Evolutionary conservation across 2,329 filamentous ascomycete species (phyloP).

Genomic region (Ascochyta viciae-villosae): DNA sequence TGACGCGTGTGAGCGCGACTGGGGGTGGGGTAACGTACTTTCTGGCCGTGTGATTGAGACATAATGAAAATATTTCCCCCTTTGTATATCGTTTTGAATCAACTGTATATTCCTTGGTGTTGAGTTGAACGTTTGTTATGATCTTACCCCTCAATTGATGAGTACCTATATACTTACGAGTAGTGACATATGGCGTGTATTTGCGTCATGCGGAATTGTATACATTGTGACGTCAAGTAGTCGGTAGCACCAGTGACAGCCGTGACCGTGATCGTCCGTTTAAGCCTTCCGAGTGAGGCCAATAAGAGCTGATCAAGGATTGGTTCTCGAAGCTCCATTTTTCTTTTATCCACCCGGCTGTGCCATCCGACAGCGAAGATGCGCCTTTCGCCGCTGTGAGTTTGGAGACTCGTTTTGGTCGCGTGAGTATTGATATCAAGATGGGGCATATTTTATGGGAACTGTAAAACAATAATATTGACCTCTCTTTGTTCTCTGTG

Average conservation of each 20-base stretch:
- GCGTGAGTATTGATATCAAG: not conserved
- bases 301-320: not conserved
- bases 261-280: constrained; percentile 2
- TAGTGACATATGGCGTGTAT: constrained; percentile 17
- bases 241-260: constrained; percentile 1
- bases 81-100: not conserved
- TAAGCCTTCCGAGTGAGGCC: constrained; percentile 1
- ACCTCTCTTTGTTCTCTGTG: no score
- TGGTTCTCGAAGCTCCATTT: not conserved
- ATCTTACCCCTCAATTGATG: not conserved
- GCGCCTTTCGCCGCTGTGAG: not conserved
- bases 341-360: not conserved
- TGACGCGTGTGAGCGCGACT: not conserved
- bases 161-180: constrained; percentile 5
- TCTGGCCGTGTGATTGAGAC: constrained; percentile 18
- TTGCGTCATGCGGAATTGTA: constrained; percentile 22
- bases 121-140: not conserved
- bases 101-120: not conserved
- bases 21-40: constrained; percentile 1
- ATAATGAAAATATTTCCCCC: not conserved
- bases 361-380: not conserved
- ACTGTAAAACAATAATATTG: no score
- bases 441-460: not conserved
- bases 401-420: not conserved
- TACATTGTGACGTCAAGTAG: constrained; percentile 24